Percentiles rank a stretch among this genome's conserved stretches.
These are phyloP conservation scores for fission yeast (Schizosaccharomyces pombe) DNA, from an alignment of 805 yeast genomes.

Conservation along the genomic window DNA sequence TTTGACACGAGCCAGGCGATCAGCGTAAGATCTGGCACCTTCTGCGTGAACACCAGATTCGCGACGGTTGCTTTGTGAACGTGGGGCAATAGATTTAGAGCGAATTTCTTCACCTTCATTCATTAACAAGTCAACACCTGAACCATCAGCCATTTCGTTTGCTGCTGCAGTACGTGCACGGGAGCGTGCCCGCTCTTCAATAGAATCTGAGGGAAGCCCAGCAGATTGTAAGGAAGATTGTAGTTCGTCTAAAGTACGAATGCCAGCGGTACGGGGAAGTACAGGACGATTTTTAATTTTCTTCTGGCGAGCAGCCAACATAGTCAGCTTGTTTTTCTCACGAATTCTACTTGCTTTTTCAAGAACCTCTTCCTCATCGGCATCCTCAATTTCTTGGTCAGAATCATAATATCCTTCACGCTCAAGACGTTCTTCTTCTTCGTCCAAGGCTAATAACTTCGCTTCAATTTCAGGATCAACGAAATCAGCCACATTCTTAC, in stretches of 20 bases:
- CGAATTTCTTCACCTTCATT: constrained; percentile 22
- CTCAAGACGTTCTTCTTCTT: constrained; percentile 86
- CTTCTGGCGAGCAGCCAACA: constrained; percentile 63
- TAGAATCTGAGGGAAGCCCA: constrained; percentile 62
- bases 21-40: constrained; percentile 58
- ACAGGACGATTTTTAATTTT: constrained; percentile 66
- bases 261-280: constrained; percentile 69
- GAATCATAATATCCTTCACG: constrained; percentile 87
- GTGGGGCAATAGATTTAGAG: constrained; percentile 15
- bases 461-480: constrained; percentile 86
- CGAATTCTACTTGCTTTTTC: constrained; percentile 91
- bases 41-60: constrained; percentile 70
- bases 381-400: constrained; percentile 35
- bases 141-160: constrained; percentile 10
- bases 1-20: constrained; percentile 63
- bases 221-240: constrained; percentile 72
- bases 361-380: constrained; percentile 44
- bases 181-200: constrained; percentile 27
- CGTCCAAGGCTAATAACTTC: constrained; percentile 84
- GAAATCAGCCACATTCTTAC: constrained; percentile 91
- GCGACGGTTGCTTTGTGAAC: constrained; percentile 21
- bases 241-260: constrained; percentile 41
- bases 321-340: constrained; percentile 83
- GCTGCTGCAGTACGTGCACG: constrained; percentile 18
- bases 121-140: constrained; percentile 63